Evolutionary conservation across 352 stramenopile genomes (phyloP).

Genomic region (Pythium guiyangense): DNA sequence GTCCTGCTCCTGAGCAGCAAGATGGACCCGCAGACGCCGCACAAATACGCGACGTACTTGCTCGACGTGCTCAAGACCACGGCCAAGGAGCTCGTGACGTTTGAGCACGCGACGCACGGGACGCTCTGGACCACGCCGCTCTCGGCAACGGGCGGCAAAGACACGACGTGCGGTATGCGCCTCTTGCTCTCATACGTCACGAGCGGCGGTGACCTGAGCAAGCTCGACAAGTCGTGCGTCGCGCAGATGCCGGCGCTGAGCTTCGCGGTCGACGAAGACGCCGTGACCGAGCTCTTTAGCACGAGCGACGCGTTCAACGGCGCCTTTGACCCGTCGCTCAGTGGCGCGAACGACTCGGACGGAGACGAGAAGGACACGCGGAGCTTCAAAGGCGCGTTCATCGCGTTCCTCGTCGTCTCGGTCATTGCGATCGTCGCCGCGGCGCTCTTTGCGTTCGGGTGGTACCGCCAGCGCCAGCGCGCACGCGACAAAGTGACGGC

Average conservation of each 20-base stretch:
- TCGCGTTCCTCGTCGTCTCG: slow-evolving; percentile 13
- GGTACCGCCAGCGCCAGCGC: slow-evolving; percentile 1
- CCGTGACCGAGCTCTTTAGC: neutral
- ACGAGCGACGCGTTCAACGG: slow-evolving; percentile 1
- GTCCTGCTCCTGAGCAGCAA: slow-evolving; percentile 19
- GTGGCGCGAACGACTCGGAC: slow-evolving; percentile 1
- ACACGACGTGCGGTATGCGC: slow-evolving; percentile 21
- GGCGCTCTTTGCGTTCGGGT: slow-evolving; percentile 4
- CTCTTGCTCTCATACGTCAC: slow-evolving; percentile 42
- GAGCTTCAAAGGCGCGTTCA: slow-evolving; percentile 11
- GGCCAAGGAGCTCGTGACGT: slow-evolving; percentile 23
- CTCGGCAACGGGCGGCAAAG: neutral
- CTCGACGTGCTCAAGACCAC: slow-evolving; percentile 14
- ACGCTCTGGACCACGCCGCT: slow-evolving; percentile 10
- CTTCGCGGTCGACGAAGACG: slow-evolving; percentile 15
- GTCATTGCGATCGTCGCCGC: neutral
- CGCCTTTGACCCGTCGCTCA: slow-evolving; percentile 5
- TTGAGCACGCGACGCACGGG: slow-evolving; percentile 16
- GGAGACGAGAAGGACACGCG: neutral
- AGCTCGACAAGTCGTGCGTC: slow-evolving; percentile 44
- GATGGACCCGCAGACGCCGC: slow-evolving; percentile 24
- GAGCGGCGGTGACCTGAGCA: slow-evolving; percentile 23
- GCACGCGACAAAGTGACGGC: neutral
- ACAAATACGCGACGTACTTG: slow-evolving; percentile 17
- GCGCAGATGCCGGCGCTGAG: slow-evolving; percentile 22